Conservation (phyloP, 2,329 filamentous ascomycete species). For the Aureobasidium sp. region DNA sequence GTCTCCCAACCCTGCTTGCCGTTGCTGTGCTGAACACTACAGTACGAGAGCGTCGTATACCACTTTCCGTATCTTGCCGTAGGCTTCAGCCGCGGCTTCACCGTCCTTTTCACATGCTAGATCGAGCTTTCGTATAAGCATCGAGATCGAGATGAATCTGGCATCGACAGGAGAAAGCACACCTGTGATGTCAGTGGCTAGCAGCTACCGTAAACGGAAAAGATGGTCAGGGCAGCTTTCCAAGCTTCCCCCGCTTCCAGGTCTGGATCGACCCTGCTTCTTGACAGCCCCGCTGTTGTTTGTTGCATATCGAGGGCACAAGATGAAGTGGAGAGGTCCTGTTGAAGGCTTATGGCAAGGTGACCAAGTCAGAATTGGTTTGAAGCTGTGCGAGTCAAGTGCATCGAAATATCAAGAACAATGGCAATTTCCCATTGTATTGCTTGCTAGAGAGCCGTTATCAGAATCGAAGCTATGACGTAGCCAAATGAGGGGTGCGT, state of each 20-base stretch:
- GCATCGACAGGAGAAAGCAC: neutral
- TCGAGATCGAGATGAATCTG: neutral
- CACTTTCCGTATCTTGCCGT: neutral
- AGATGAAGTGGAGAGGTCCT: no score
- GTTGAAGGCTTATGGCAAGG: no score
- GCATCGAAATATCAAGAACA: neutral
- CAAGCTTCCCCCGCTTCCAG: constrained; percentile 7
- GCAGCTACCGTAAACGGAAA: constrained; percentile 9
- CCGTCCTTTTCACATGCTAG: neutral
- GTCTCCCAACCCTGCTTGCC: neutral
- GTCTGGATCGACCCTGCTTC: neutral
- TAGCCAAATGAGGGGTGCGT: constrained; percentile 7
- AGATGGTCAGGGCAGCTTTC: constrained; percentile 3
- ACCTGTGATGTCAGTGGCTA: neutral
- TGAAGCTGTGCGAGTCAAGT: neutral
- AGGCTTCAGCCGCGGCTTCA: neutral
- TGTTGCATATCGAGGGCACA: neutral
- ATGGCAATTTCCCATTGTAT: neutral
- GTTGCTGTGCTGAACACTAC: neutral
- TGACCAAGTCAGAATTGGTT: no score
- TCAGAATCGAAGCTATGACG: neutral
- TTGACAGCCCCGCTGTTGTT: neutral
- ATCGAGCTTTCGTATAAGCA: neutral
- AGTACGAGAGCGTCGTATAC: neutral
- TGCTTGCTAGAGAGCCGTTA: neutral